Base-by-base conservation (phyloP, 441 rosid species). In the Croton laevigatus region DNA sequence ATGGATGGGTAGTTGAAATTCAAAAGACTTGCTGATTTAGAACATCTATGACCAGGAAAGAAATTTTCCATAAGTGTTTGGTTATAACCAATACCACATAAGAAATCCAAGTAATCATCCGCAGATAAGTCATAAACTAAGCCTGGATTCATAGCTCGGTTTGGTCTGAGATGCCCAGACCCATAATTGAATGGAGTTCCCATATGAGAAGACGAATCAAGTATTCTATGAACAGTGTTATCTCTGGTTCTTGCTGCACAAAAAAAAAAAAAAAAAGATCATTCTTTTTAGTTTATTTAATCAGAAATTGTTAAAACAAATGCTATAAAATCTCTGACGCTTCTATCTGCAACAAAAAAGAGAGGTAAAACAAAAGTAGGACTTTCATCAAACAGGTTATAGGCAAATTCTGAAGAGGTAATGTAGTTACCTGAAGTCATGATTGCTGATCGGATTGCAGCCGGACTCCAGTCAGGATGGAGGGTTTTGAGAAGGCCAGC, bases 1-100 rank as follows among this genome's bases (percentile, higher is more conserved):
- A 91, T 83, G 12, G 94, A 86, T 44, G 91, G 95, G 48, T 87
- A 83, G 79, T 87, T 89, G 66, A 86, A 85, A 79, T 86, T 72
- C 1, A 66, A 37, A 27, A 83, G 57, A 32, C 59, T 68, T 4
- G 37, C 44, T 10, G 80, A 72, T 66, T 75, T 11, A 0, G 86
- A 71, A 61, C 90, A 84, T 57, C 58, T 11, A 48, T 79, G 71
- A 13, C 44, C 65, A 0, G 67, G 62, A n/a, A 75, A 37, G 78
- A 88, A 81, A 3, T 8, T 27, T 20, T 70, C 5, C n/a, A 89
- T 62, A 63, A 20, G n/a, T 13, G 79, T 76, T 20, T 79, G 40
- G 70, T 82, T 81, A 81, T 89, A 89, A 45, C 97, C 89, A 37
- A 54, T 19, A 14, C 80, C 83, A 42, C 93, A 89, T 0, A 88